phyloP scores from a whole-genome alignment of 2,329 filamentous ascomycete species.

The Venturia effusa region DNA sequence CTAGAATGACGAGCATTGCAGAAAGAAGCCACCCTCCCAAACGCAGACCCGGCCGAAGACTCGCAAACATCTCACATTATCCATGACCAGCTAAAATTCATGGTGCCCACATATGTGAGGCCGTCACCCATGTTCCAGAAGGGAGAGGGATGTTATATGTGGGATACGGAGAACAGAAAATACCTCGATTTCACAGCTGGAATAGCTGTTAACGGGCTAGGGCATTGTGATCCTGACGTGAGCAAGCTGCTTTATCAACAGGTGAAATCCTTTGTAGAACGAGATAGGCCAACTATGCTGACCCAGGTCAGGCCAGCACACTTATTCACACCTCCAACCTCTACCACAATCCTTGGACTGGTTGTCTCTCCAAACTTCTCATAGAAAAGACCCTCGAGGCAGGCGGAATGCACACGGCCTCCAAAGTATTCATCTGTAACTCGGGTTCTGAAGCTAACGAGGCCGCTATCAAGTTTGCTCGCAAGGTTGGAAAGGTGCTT shows the following conservation, averaged over 20 bases:
- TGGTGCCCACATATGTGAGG: conserved; percentile 92
- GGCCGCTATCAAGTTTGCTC: conserved; percentile 91
- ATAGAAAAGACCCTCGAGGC: conserved; percentile 70
- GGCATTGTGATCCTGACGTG: conserved; percentile 78
- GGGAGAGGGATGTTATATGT: conserved; percentile 78
- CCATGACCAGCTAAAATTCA: conserved; percentile 67
- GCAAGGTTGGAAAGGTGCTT: conserved; percentile 72
- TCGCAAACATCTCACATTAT: conserved; percentile 68
- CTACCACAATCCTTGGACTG: conserved; percentile 95
- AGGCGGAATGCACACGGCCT: conserved; percentile 71
- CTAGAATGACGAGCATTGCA: conserved; percentile 18
- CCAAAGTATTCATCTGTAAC: conserved; percentile 85
- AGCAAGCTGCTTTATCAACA: conserved; percentile 66
- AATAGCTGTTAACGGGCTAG: conserved; percentile 88
- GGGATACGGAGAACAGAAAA: conserved; percentile 76
- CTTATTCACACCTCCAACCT: conserved; percentile 91
- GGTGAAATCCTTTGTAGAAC: conserved; percentile 33
- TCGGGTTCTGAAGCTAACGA: conserved; percentile 96
- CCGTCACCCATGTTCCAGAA: conserved; percentile 82
- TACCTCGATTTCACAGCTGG: conserved; percentile 94
- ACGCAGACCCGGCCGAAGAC: conserved; percentile 61
- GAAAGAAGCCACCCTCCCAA: conserved; percentile 45
- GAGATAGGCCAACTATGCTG: conserved; percentile 3
- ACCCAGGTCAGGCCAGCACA: conserved; percentile 40
- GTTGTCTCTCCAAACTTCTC: conserved; percentile 73